Base-by-base conservation (phyloP, 1,284 basidiomycete species). In the Polyporus tsugae region DNA sequence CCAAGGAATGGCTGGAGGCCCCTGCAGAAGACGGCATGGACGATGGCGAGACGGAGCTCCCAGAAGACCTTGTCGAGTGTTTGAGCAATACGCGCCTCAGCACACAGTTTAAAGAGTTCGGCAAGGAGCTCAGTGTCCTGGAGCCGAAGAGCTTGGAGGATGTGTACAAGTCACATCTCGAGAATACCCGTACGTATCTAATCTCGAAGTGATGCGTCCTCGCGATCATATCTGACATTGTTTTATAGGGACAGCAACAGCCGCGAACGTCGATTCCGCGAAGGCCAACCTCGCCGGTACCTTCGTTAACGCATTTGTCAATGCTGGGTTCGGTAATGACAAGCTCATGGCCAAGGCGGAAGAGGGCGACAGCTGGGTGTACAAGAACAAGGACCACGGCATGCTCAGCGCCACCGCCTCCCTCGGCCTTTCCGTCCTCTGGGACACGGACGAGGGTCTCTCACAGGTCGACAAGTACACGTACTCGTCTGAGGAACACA, bases 231-330 rank as follows among this genome's bases (percentile, higher is more conserved):
- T 60, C 62, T 65, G 19, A 65, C 17, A n/a, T 0, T 1, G 19
- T 62, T 66, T 39, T 65, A 9, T 61, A 92, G 90, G 89, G 73
- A 83, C 89, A 35, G 86, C 87, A 35, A 82, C 88, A 2, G 85
- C 90, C 1, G 85, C 91, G 1, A 93, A 90, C 66, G 91, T 98
- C 63, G 97, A 99, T 78, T 99, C 97, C 15, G 97, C 97, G 17
- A 88, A 95, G 70, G 96, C 92, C 65, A 99, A 99, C 80, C 83
- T 99, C 65, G 97, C 98, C 1, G 94, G 96, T 9, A 98, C 97
- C 1, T 99, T 99, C 75, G 98, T 99, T 72, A 99, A 99, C 78
- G 98, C 96, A 0, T 99, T 99, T 74, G 98, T 99, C 68, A 99
- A 99, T 76, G 97, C 97, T 49, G 98, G 98, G 0, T 99, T 98